Evolutionary conservation across 1,284 basidiomycete species (phyloP).

Genomic region (Peniophora sp.): DNA sequence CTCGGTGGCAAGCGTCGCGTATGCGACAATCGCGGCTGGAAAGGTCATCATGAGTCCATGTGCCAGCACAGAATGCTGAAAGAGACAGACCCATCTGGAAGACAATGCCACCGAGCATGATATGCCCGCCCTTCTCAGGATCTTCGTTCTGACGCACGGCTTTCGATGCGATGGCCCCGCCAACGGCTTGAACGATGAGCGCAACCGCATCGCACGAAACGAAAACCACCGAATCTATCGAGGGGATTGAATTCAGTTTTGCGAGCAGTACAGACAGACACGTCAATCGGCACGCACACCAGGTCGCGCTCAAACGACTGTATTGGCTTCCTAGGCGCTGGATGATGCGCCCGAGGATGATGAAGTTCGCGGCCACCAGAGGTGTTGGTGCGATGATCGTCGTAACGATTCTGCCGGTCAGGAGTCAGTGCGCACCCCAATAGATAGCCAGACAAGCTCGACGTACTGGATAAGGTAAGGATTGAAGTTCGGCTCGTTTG

Average conservation of each 20-base stretch:
- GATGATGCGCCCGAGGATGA: constrained; percentile 39
- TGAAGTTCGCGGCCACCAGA: constrained; percentile 39
- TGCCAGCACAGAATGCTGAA: too few species aligned
- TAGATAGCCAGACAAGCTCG: constrained; percentile 17
- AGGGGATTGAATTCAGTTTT: neutral
- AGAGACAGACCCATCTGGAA: constrained; percentile 23
- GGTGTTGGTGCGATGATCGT: constrained; percentile 41
- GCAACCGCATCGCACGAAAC: constrained; percentile 23
- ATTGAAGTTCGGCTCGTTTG: constrained; percentile 9
- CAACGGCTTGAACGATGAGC: constrained; percentile 31
- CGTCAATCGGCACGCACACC: constrained; percentile 16
- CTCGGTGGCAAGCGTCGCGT: constrained; percentile 33
- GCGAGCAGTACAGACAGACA: neutral
- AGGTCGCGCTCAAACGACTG: constrained; percentile 26
- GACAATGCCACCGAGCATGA: constrained; percentile 41
- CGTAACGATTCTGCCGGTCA: constrained; percentile 24
- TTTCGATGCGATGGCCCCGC: constrained; percentile 22
- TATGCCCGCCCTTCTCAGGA: constrained; percentile 26
- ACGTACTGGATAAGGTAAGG: constrained; percentile 41
- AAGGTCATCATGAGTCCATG: neutral
- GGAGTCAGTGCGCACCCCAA: neutral
- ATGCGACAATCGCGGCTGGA: constrained; percentile 34
- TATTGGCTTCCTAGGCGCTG: constrained; percentile 31
- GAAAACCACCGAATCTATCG: constrained; percentile 9
- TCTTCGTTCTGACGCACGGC: neutral